Base-by-base conservation (phyloP, 805 yeast species). In the Candida sphagnicola region DNA sequence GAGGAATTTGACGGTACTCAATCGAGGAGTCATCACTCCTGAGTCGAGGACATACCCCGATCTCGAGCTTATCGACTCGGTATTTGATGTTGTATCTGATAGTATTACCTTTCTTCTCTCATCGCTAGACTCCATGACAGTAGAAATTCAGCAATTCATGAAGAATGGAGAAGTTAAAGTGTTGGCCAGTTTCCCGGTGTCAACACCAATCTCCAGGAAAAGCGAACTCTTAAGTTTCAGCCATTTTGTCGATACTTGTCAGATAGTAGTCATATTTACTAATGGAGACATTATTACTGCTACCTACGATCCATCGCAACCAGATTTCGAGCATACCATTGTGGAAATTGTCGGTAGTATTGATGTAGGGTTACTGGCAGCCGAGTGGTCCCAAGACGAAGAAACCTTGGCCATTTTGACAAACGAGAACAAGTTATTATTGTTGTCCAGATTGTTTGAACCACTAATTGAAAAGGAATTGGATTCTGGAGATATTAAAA, bases 341-440 rank as follows among this genome's bases (percentile, higher is more conserved):
- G 71, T 76, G 15, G 89, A 83, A 48, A 82, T 89, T 34, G 90
- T 84, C 8, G 98, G 97, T 0, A 75, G 87, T 15, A 79, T 91
- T 18, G 96, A 89, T 51, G 75, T 72, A 24, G 91, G 90, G 0
- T 64, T 91, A 12, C 51, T 60, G 31, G 80, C 86, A 13, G 90
- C 96, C 0, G 50, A 62, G 15, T 93, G 98, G 98, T 82, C 95
- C 10, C 83, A 83, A 4, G 97, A 93, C 56, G 96, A 90, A 51
- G 98, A 93, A 58, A 76, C 89, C 0, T 64, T 91, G 37, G 78
- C 82, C 2, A 47, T 93, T 14, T 73, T 83, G 12, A 84, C 96
- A 0, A 61, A 51, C 8, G 84, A 79, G 34, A 63, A 70, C 38
- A 82, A 78, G 37, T 60, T 87, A 8, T 62, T 87, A 0, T 52